Base-by-base conservation (phyloP, 164 flowering plant species). In the Stephania cephalantha region DNA sequence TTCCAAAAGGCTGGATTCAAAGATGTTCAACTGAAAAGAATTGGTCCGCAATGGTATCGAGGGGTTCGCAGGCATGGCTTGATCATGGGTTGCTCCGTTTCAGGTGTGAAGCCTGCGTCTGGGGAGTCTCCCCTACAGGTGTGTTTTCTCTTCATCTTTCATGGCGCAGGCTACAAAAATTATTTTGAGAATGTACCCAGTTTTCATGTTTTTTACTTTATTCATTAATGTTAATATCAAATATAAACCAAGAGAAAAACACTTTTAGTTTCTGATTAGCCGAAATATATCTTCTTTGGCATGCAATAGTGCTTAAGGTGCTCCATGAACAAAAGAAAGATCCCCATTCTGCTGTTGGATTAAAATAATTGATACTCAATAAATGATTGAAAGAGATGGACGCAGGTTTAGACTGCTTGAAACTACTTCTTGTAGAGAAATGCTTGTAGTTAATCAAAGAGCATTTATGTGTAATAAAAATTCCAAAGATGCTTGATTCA, bases 1-100 rank as follows among this genome's bases (percentile, higher is more conserved):
- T 91, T 93, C 77, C 13, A 77, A 52, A 93, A 90, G 75, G 97
- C 94, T 31, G 97, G 96, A 20, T 93, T 93, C 67, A 87, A 85
- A 79, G 91, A 93, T 78, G 86, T 93, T 30, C 84, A 91, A 68
- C 81, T 91, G 17, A 88, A 91, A 76, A 86, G 94, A 76, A 93
- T 93, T 82, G 94, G 96, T 48, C 97, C 97, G 70, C 87, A 89
- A 76, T 93, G 97, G 97, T 93, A 91, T 70, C 91, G 97, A 78
- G 97, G 96, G 6, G 97, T 93, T 71, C 95, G 93, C 29, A 83
- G 97, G 7, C 94, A 93, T 83, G 97, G 97, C 0, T 83, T 93
- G 76, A 93, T 93, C 81, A 92, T 92, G 94, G 97, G 97, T 44
- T 92, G 97, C 72, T 90, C 94, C 71, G 97, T 92, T 6, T 89